These are phyloP conservation scores for Mortierella hygrophila DNA, from an alignment of 192 early-diverging fungal genomes.

Conservation along the genomic window DNA sequence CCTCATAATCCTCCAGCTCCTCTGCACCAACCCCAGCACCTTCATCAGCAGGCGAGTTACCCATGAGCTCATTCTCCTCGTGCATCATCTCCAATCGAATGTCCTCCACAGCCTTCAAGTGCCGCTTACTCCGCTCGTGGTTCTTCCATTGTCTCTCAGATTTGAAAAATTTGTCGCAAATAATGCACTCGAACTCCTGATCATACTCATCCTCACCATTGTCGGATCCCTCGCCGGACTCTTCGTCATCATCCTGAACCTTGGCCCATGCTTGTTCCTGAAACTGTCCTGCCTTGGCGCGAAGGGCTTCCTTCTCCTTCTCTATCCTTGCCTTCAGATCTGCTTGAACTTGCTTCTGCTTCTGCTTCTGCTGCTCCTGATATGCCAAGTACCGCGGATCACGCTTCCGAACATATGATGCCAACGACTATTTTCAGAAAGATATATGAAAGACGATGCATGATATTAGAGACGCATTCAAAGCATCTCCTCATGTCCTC, in stretches of 20 bases:
- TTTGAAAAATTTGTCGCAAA: constrained; percentile 92
- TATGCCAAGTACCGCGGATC: constrained; percentile 90
- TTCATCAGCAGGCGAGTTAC: constrained; percentile 3
- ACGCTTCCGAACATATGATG: constrained; percentile 83
- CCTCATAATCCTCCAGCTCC: constrained; percentile 37
- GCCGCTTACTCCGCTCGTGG: constrained; percentile 91
- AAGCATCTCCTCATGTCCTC: neutral
- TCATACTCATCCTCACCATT: constrained; percentile 59
- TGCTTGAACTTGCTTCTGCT: constrained; percentile 67
- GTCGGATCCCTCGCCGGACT: constrained; percentile 16
- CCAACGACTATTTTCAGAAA: constrained; percentile 66
- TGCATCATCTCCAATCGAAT: constrained; percentile 81
- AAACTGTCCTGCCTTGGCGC: constrained; percentile 68
- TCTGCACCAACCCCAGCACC: constrained; percentile 18
- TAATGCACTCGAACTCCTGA: constrained; percentile 84
- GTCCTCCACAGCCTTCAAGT: constrained; percentile 82
- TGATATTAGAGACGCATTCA: too few species aligned
- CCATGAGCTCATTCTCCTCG: constrained; percentile 66
- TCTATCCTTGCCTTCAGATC: constrained; percentile 72
- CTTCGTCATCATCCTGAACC: constrained; percentile 57
- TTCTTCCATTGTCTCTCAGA: constrained; percentile 82
- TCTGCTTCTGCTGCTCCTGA: constrained; percentile 65
- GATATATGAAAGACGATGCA: neutral
- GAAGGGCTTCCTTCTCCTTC: constrained; percentile 66
- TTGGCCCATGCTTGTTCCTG: constrained; percentile 83